phyloP scores from a whole-genome alignment of 2,329 filamentous ascomycete species.

The Aspergillus ruber region DNA sequence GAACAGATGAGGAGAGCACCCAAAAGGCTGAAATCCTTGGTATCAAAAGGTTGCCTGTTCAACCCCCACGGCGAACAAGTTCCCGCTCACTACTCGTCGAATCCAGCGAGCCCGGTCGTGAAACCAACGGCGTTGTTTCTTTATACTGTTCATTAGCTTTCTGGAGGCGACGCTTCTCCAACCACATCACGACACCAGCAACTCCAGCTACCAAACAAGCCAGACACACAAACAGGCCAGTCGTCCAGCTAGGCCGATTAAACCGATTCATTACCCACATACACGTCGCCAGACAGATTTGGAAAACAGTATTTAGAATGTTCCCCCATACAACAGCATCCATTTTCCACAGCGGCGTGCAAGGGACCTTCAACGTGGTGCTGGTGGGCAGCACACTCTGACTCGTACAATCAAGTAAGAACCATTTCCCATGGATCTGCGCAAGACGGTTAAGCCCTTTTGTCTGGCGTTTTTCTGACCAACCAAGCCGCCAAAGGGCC shows the following conservation, averaged over 20 bases:
- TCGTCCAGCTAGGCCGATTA: slow-evolving; percentile 70
- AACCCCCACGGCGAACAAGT: too few species aligned
- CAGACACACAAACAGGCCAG: slow-evolving; percentile 69
- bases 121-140: too few species aligned
- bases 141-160: not conserved
- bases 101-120: too few species aligned
- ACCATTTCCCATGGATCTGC: slow-evolving; percentile 48
- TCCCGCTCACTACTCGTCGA: too few species aligned
- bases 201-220: slow-evolving; percentile 53
- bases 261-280: slow-evolving; percentile 78
- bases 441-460: slow-evolving; percentile 1
- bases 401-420: not conserved
- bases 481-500: slow-evolving; percentile 54
- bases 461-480: slow-evolving; percentile 30
- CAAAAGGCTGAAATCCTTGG: too few species aligned
- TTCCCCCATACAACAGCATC: slow-evolving; percentile 75
- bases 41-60: too few species aligned
- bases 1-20: too few species aligned
- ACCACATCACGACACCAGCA: not conserved
- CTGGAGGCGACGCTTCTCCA: not conserved
- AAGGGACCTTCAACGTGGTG: slow-evolving; percentile 29
- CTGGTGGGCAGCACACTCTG: not conserved
- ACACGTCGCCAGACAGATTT: slow-evolving; percentile 64
- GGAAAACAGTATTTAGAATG: slow-evolving; percentile 71
- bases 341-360: slow-evolving; percentile 67